Evolutionary conservation across 371 early-diverging fungal genomes (phyloP).

Genomic region (Funneliformis caledonium): DNA sequence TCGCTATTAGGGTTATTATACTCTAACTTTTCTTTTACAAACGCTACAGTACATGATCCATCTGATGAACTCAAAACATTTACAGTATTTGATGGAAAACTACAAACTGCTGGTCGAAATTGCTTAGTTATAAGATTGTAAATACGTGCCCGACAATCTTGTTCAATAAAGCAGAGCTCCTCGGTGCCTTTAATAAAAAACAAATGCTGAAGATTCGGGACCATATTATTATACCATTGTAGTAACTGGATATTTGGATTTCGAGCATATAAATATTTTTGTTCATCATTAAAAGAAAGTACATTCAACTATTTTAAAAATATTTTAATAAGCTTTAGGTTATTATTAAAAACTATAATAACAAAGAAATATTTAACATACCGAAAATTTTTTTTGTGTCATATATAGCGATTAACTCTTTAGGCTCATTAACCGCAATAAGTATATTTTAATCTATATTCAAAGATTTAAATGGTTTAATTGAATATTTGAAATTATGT

Average conservation of each 20-base stretch:
- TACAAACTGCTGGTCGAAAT: slow-evolving; percentile 2
- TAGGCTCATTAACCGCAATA: slow-evolving; percentile 20
- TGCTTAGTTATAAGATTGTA: neutral
- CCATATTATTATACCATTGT: slow-evolving; percentile 20
- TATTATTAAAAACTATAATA: neutral
- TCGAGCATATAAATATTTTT: slow-evolving; percentile 15
- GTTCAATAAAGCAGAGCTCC: slow-evolving; percentile 19
- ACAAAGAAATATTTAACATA: neutral
- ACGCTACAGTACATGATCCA: slow-evolving; percentile 30
- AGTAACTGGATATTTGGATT: neutral
- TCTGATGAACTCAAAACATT: slow-evolving; percentile 10
- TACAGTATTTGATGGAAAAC: slow-evolving; percentile 16
- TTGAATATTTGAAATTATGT: neutral
- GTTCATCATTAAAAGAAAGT: slow-evolving; percentile 21
- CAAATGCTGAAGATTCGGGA: slow-evolving; percentile 13
- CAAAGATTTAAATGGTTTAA: neutral
- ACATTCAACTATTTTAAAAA: slow-evolving; percentile 24
- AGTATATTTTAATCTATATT: neutral
- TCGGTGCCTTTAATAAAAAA: slow-evolving; percentile 34
- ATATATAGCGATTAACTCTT: slow-evolving; percentile 31
- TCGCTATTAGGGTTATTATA: neutral
- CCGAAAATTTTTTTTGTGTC: neutral
- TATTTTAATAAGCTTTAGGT: neutral
- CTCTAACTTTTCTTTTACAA: slow-evolving; percentile 3
- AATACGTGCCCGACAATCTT: neutral